Evolutionary conservation across 2,329 filamentous ascomycete species (phyloP), one percentile per base, ranked within the genome.

Genomic region (Phaeosphaeria sp.): DNA sequence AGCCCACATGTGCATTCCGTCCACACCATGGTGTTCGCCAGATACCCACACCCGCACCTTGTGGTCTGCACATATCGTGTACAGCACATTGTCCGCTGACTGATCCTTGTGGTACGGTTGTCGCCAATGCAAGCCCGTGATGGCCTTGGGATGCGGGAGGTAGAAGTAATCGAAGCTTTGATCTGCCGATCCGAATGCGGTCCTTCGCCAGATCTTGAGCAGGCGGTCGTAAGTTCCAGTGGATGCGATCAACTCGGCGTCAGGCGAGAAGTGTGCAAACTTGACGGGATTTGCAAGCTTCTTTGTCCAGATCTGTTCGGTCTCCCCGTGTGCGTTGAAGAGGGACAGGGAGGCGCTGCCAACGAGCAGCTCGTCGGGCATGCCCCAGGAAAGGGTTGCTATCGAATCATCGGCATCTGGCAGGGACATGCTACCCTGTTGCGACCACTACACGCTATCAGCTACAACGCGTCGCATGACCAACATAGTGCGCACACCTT

Each of bases 121-220:
- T 47, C 92, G 89, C 96, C 96, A 99, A 73, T 94, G 89, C 58
- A 97, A 79, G 58, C 87, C 88, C 2, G 91, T 94, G n/a, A 99
- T 88, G 0, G 89, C 79, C 23, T 86, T 83, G 1, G 92, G 91
- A 74, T 99, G 95, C n/a, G 88, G 83, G 1, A 99, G 86, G 77
- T 98, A 98, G 25, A 89, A 89, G 68, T 96, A 89, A 69, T 98
- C 94, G 77, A 98, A 98, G 55, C 90, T 85, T 41, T 92, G 90
- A 66, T 96, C 90, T 56, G 92, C 89, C 0, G 87, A 85, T 15
- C 92, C 92, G 72, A 94, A 97, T 9, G 90, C 90, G 22, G 96
- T 81, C 52, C 94, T 86, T 62, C 93, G 87, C 95, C 96, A 99
- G 68, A 98, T 86, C 79, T 99, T 98, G 65, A 96, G 88, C 20